Percentiles rank a stretch among this genome's conserved stretches.
Evolutionary conservation across 495 filamentous ascomycete genomes (phyloP).

Genomic region (Penicillium mononematosum): DNA sequence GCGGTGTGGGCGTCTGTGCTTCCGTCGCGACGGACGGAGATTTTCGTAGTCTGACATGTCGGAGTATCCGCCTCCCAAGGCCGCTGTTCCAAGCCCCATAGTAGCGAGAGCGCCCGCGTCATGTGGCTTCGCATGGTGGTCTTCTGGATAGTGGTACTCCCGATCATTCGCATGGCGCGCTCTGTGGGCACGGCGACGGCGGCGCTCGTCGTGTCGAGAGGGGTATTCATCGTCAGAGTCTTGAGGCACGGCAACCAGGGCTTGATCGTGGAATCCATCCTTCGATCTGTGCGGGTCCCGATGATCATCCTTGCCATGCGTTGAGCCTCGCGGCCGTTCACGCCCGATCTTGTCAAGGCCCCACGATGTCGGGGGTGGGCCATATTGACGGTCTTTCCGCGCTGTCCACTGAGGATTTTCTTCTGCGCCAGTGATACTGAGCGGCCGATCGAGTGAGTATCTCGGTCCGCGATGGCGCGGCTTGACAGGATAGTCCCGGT

Average conservation of each 20-base stretch:
- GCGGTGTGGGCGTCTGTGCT: conserved; percentile 16
- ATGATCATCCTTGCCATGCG: conserved; percentile 30
- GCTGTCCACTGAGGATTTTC: conserved; percentile 48
- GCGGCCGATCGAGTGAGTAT: conserved; percentile 54
- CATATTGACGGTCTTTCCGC: conserved; percentile 47
- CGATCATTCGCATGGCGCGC: conserved; percentile 24
- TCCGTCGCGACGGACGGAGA: conserved; percentile 13
- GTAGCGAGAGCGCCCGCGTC: conserved; percentile 11
- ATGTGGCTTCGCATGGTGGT: conserved; percentile 26
- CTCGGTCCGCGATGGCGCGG: conserved; percentile 50
- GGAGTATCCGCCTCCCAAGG: conserved; percentile 37
- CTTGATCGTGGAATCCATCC: conserved; percentile 34
- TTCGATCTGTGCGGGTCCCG: conserved; percentile 31
- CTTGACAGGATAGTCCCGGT: conserved; percentile 59
- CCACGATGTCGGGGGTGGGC: conserved; percentile 60
- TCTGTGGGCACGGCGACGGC: conserved; percentile 29
- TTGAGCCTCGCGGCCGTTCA: conserved; percentile 36
- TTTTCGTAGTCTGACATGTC: conserved; percentile 40
- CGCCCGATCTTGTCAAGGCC: conserved; percentile 59
- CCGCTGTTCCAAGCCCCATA: conserved; percentile 44
- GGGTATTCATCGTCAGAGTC: conserved; percentile 43
- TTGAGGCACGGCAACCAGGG: conserved; percentile 38
- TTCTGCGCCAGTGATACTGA: conserved; percentile 62
- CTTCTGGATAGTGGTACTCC: conserved; percentile 31
- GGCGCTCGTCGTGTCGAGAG: conserved; percentile 25